Evolutionary conservation across 129 eudicot genomes (phyloP).

Genomic region (Escallonia rubra): DNA sequence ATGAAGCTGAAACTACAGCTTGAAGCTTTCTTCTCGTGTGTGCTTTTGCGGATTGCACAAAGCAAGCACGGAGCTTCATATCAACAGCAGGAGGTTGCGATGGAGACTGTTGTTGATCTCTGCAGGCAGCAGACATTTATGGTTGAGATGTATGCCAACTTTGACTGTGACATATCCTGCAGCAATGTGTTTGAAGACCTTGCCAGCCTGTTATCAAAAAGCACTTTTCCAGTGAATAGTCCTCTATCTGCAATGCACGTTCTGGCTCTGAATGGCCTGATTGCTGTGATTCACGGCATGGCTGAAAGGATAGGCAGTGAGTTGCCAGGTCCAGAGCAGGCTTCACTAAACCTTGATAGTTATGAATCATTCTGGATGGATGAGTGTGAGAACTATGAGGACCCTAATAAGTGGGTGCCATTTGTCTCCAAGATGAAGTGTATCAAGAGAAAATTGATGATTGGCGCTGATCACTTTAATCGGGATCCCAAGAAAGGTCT

Average conservation of each 20-base stretch:
- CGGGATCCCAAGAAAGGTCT: constrained; percentile 81
- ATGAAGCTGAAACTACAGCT: constrained; percentile 65
- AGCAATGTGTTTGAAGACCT: constrained; percentile 69
- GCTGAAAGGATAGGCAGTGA: constrained; percentile 59
- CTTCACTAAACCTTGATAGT: constrained; percentile 31
- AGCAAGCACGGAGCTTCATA: constrained; percentile 68
- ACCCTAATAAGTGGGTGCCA: constrained; percentile 64
- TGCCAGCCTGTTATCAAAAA: constrained; percentile 69
- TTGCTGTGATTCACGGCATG: constrained; percentile 73
- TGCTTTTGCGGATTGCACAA: constrained; percentile 56
- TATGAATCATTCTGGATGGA: constrained; percentile 59
- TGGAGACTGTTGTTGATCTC: constrained; percentile 81
- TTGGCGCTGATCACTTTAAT: constrained; percentile 75
- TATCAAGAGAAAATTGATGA: constrained; percentile 58
- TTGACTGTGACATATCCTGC: constrained; percentile 79
- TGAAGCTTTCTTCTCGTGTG: constrained; percentile 70
- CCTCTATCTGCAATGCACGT: constrained; percentile 68
- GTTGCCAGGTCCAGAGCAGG: constrained; percentile 30
- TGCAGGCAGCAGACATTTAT: constrained; percentile 63
- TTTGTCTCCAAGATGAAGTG: constrained; percentile 57
- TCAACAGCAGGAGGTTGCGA: constrained; percentile 83
- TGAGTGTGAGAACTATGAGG: constrained; percentile 46
- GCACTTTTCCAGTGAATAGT: constrained; percentile 74
- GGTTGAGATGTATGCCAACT: constrained; percentile 76
- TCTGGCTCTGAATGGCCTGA: constrained; percentile 74